Conservation (phyloP, 495 filamentous ascomycete genomes). For the Penicillium nucicola region DNA sequence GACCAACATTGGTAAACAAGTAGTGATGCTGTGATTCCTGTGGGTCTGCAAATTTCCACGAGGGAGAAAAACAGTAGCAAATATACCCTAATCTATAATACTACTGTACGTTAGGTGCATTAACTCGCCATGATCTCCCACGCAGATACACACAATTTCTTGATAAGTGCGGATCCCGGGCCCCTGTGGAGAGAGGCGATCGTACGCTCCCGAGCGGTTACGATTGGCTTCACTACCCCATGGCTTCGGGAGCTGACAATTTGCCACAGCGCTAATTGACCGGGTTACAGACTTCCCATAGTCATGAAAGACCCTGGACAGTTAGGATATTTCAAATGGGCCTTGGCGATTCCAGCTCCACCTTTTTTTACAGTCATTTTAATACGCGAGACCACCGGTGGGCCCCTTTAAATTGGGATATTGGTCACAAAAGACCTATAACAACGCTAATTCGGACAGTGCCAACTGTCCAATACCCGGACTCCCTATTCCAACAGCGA, state of each 20-base stretch:
- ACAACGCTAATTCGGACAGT: background rate
- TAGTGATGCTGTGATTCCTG: too few relatives aligned
- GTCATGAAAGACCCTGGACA: background rate
- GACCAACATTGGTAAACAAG: too few relatives aligned
- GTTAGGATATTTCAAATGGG: background rate
- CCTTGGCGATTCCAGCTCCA: background rate
- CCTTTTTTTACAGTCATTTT: background rate
- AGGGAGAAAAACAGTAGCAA: too few relatives aligned
- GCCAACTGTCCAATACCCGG: background rate
- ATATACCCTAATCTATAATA: too few relatives aligned
- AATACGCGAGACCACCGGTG: background rate
- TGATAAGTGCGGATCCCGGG: background rate
- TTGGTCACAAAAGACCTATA: background rate
- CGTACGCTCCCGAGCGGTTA: background rate
- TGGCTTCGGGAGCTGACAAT: background rate
- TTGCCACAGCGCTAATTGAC: background rate
- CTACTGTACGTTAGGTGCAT: background rate
- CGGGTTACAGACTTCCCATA: background rate
- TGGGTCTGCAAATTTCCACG: too few relatives aligned
- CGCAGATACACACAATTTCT: background rate
- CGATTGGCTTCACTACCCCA: background rate
- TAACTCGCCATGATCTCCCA: background rate
- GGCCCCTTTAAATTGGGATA: background rate
- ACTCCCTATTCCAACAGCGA: background rate
- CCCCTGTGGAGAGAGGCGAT: constrained; percentile 1